Evolutionary conservation across 2,329 filamentous ascomycete species (phyloP), one percentile per base, ranked within the genome.

Genomic region (Metarhizium sp.): DNA sequence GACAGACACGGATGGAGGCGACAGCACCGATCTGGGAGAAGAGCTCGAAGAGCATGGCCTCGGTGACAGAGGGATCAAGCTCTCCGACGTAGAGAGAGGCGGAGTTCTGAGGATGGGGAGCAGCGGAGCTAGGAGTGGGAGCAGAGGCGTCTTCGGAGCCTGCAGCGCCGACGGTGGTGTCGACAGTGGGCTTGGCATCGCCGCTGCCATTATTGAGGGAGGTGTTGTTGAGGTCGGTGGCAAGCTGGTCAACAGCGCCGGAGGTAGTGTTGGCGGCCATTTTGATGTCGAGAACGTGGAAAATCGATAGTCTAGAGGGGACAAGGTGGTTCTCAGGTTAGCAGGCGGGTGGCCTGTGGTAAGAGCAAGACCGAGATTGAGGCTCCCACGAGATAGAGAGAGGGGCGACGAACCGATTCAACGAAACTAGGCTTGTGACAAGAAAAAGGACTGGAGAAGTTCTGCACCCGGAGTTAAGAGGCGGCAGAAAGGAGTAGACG

Each of bases 1-100:
- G 94, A 85, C 94, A 99, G 73, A 99, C 94, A 83, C 94, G 94
- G 75, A 99, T 99, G 59, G 94, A 99, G 63, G 94, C 94, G 67
- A 99, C 94, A 69, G 95, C 92, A 66, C 94, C 94, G 71, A 99
- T 99, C 76, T 95, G 94, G 59, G 94, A 97, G 84, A 99, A 99
- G 61, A 99, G 89, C 85, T 99, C 94, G 76, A 97, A 99, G 69
- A 99, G 91, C 94, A 99, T 99, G 65, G 94, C 94, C 83, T 99
- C 94, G 62, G 94, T 99, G 73, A 99, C 94, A 59, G 90, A 94
- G 66, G 90, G 85, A 74, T 99, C 94, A 67, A 99, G 90, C 81
- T 99, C 94, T 74, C 94, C 94, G 64, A 99, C 94, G 74, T 99
- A 99, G 72, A 99, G 90, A 58, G 94, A 99, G 62, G 94, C 94